Evolutionary conservation across 1,284 basidiomycete species (phyloP).

Genomic region (Moniliella sp.): DNA sequence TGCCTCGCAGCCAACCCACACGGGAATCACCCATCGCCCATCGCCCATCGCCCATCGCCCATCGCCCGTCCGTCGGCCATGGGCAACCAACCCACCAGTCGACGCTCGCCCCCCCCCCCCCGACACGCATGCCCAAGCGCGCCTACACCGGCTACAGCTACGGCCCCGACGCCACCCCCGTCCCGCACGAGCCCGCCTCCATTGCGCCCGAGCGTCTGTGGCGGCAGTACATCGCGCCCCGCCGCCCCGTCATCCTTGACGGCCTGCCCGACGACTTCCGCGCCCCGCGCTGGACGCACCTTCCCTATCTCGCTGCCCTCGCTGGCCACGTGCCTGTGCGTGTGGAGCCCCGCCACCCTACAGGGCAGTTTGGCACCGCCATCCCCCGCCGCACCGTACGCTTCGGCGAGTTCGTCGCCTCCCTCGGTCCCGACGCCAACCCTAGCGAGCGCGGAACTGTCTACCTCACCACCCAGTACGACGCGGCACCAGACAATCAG

Average conservation of each 20-base stretch:
- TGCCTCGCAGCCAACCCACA: too few species aligned
- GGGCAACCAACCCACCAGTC: too few species aligned
- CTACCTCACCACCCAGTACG: constrained; percentile 32
- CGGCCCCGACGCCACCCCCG: too few species aligned
- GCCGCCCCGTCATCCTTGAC: constrained; percentile 21
- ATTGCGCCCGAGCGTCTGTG: constrained; percentile 16
- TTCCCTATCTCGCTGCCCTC: constrained; percentile 9
- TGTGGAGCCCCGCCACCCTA: constrained; percentile 24
- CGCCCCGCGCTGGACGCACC: constrained; percentile 8
- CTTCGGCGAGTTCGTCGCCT: constrained; percentile 16
- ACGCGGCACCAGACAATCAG: constrained; percentile 6
- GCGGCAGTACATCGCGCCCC: constrained; percentile 12
- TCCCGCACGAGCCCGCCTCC: constrained; percentile 2
- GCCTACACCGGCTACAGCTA: too few species aligned
- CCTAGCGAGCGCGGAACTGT: constrained; percentile 13
- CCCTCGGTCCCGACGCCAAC: constrained; percentile 5
- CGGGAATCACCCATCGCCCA: too few species aligned
- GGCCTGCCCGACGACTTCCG: constrained; percentile 9
- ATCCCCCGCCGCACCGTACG: constrained; percentile 9
- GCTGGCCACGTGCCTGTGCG: constrained; percentile 21
- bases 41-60: too few species aligned
- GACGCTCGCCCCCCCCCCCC: too few species aligned
- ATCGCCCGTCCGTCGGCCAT: too few species aligned
- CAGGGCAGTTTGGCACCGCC: constrained; percentile 20
- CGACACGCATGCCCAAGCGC: too few species aligned